A percentile compares a stretch with the other conserved stretches of the same genome.
These are phyloP conservation scores for Saccharomycopsis schoenii DNA, from an alignment of 805 yeast genomes.

Conservation along the genomic window DNA sequence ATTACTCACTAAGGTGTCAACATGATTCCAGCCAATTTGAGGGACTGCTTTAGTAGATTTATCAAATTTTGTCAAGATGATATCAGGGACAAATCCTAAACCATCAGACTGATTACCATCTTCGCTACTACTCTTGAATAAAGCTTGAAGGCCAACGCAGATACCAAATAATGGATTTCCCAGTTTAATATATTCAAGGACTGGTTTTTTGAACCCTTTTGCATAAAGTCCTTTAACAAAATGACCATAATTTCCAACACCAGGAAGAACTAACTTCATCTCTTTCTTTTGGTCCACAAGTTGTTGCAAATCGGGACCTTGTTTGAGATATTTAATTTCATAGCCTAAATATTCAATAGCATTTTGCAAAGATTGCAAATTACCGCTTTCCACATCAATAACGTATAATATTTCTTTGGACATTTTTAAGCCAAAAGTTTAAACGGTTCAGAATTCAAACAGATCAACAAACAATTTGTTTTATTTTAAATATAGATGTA, in stretches of 20 bases:
- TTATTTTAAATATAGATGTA: background rate
- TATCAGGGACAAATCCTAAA: constrained; percentile 44
- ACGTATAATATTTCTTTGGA: constrained; percentile 25
- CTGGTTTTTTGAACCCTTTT: constrained; percentile 55
- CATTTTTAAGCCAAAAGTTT: background rate
- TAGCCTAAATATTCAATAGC: constrained; percentile 77
- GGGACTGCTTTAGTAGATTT: constrained; percentile 73
- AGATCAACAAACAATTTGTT: background rate
- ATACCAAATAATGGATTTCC: constrained; percentile 93
- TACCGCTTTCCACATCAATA: constrained; percentile 92
- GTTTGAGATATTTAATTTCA: constrained; percentile 47
- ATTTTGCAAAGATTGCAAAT: constrained; percentile 77
- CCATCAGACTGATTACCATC: constrained; percentile 35
- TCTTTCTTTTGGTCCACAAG: constrained; percentile 7
- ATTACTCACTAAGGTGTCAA: constrained; percentile 22
- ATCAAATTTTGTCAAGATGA: constrained; percentile 53
- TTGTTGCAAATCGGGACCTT: constrained; percentile 3
- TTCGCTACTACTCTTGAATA: constrained; percentile 70
- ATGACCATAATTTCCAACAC: constrained; percentile 96
- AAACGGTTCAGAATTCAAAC: background rate
- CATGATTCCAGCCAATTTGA: constrained; percentile 90
- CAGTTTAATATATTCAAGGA: constrained; percentile 54
- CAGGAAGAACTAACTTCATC: constrained; percentile 66
- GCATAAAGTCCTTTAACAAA: constrained; percentile 62
- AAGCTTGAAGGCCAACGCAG: constrained; percentile 90